Evolutionary conservation across 768 basidiomycete species (phyloP).

Genomic region (Podaxis sp.): DNA sequence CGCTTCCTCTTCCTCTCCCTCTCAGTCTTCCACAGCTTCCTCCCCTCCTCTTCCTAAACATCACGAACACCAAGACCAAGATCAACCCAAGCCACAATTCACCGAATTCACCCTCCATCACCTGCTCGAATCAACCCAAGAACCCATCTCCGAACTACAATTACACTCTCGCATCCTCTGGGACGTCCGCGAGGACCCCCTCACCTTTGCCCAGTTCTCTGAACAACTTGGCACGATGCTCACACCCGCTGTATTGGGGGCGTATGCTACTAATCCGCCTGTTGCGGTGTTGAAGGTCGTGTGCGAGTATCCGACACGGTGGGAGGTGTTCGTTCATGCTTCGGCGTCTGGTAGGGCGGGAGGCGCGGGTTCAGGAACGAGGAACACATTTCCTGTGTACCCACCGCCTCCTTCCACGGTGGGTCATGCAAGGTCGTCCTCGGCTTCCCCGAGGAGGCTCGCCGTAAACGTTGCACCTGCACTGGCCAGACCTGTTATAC

Average conservation of each 20-base stretch:
- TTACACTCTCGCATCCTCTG: conserved; percentile 40
- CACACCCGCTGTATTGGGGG: conserved; percentile 19
- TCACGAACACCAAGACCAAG: neutral
- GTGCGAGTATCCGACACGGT: conserved; percentile 31
- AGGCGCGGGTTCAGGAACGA: neutral
- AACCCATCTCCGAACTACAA: conserved; percentile 16
- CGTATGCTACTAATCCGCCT: conserved; percentile 44
- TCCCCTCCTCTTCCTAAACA: neutral
- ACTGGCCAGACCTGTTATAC: neutral
- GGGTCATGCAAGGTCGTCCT: neutral
- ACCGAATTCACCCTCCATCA: conserved; percentile 30
- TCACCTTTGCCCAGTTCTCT: conserved; percentile 26
- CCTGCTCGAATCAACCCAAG: conserved; percentile 26
- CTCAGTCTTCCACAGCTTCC: neutral
- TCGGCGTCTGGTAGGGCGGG: neutral
- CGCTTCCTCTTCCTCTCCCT: neutral
- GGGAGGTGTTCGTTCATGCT: neutral
- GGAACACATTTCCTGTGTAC: neutral
- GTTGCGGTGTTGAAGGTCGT: conserved; percentile 36
- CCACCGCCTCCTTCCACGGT: neutral
- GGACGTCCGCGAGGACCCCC: conserved; percentile 50
- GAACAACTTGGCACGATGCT: conserved; percentile 23
- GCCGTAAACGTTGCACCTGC: neutral
- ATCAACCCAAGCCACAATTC: conserved; percentile 22
- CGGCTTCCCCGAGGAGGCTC: conserved; percentile 33